Base-by-base conservation (phyloP, 2,329 filamentous ascomycete species). In the Aspergillus transmontanensis region DNA sequence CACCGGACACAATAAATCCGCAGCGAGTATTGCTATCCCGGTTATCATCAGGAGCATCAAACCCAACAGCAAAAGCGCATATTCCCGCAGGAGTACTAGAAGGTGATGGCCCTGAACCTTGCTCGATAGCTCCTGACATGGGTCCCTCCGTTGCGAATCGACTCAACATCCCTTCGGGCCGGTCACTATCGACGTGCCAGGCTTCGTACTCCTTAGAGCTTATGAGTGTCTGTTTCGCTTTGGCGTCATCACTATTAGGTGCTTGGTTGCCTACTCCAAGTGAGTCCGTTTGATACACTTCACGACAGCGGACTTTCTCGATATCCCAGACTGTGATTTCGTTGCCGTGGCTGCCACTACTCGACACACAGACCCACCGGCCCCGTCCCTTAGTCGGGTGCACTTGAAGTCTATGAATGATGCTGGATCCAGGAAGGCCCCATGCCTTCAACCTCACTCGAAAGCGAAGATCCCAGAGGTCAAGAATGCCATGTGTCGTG, bases 391-490 rank as follows among this genome's bases (percentile, higher is more conserved):
- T 92, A 28, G 85, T 86, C 0, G 93, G 93, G 72, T 96, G 93
- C 0, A 96, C 83, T 61, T 87, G 85, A 19, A 99, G 83, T 36
- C 93, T 86, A 71, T 94, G 90, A 66, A 98, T 92, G 21, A 92
- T 84, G 1, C 90, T 88, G 64, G 91, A 91, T 26, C 91, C 92
- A 0, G 92, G 89, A 32, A 97, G 86, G 1, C 93, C 93, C 93
- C 94, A 98, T 16, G 90, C 91, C 75, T 92, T 93, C 28, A 98
- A 82, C 26, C 93, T 87, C 70, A 98, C 86, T 68, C 89, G 90
- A 83, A 99, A 99, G n/a, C 95, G 90, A 46, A 99, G 84, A 77
- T 99, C 95, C 95, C 95, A 99, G 1, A 99, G 85, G 74, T 96
- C 91, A 9, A 99, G 83, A 32, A 98, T 90, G 41, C 96, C 95